Evolutionary conservation across 495 filamentous ascomycete species (phyloP).

Genomic region (Podospora pseudocomata): DNA sequence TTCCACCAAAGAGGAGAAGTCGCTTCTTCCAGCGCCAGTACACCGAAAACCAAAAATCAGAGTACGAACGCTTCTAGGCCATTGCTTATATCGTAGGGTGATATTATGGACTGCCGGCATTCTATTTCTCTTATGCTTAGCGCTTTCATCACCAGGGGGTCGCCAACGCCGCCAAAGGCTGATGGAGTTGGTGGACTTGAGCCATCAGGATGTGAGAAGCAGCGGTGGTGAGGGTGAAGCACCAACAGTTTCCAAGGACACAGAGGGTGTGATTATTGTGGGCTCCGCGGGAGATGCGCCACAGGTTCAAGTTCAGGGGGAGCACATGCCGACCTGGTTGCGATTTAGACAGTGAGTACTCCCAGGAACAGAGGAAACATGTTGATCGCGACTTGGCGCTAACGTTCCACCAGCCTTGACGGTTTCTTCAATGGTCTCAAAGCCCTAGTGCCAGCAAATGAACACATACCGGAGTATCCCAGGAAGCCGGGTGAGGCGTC

Average conservation of each 20-base stretch:
- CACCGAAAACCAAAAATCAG: slow-evolving; percentile 5
- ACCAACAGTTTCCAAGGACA: background rate
- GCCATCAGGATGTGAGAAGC: background rate
- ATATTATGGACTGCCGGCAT: slow-evolving; percentile 7
- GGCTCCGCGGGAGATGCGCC: background rate
- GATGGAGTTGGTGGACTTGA: background rate
- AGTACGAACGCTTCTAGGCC: slow-evolving; percentile 6
- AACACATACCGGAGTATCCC: slow-evolving; percentile 76
- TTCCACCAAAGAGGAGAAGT: slow-evolving; percentile 6
- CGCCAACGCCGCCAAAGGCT: background rate
- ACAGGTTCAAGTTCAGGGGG: background rate
- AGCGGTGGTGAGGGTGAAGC: background rate
- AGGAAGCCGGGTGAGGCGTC: slow-evolving; percentile 35
- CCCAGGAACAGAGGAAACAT: background rate
- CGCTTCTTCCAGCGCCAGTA: background rate
- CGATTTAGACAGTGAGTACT: slow-evolving; percentile 41
- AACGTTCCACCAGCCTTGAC: slow-evolving; percentile 45
- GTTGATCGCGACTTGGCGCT: background rate
- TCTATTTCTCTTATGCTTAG: background rate
- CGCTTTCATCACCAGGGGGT: background rate
- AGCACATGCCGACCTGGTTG: slow-evolving; percentile 38
- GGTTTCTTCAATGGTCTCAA: slow-evolving; percentile 78
- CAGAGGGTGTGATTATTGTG: background rate
- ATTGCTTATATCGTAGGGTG: slow-evolving; percentile 7
- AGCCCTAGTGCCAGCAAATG: slow-evolving; percentile 56